Percentiles rank a stretch among this genome's conserved stretches.
These are phyloP conservation scores for Bipolaris zeicola DNA, from an alignment of 2,329 filamentous ascomycete genomes.

Conservation along the genomic window DNA sequence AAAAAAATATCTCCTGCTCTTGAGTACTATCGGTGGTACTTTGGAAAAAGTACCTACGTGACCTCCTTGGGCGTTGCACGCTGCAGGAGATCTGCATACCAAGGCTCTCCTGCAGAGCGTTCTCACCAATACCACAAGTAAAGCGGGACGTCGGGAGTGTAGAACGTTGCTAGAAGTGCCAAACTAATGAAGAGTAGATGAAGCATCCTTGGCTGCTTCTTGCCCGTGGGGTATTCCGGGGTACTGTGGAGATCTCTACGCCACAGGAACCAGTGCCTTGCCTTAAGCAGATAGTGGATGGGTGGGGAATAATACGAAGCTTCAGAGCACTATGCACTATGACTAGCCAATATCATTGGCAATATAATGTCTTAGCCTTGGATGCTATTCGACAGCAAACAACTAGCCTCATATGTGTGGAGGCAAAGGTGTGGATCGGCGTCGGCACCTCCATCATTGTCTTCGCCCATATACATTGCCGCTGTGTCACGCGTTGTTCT, in stretches of 20 bases:
- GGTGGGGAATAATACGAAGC: constrained; percentile 15
- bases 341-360: constrained; percentile 22
- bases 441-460: background rate
- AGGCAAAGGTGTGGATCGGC: constrained; percentile 20
- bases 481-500: constrained; percentile 5
- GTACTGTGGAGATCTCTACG: constrained; percentile 42
- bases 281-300: constrained; percentile 33
- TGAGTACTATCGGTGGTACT: constrained; percentile 18
- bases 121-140: constrained; percentile 33
- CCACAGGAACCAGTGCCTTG: constrained; percentile 24
- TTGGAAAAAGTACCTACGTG: constrained; percentile 22
- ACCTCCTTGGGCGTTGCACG: constrained; percentile 25
- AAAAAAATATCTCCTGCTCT: constrained; percentile 11
- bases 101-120: constrained; percentile 9
- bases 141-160: constrained; percentile 42
- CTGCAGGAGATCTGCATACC: constrained; percentile 23
- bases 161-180: constrained; percentile 24
- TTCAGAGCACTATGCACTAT: constrained; percentile 26
- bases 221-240: constrained; percentile 42
- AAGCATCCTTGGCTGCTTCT: constrained; percentile 25
- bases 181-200: constrained; percentile 45
- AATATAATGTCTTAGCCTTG: constrained; percentile 9
- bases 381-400: constrained; percentile 14
- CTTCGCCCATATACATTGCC: background rate
- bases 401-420: constrained; percentile 9